These are phyloP conservation scores for Canavalia gladiata DNA, from an alignment of 306 rosid genomes.

Conservation along the genomic window DNA sequence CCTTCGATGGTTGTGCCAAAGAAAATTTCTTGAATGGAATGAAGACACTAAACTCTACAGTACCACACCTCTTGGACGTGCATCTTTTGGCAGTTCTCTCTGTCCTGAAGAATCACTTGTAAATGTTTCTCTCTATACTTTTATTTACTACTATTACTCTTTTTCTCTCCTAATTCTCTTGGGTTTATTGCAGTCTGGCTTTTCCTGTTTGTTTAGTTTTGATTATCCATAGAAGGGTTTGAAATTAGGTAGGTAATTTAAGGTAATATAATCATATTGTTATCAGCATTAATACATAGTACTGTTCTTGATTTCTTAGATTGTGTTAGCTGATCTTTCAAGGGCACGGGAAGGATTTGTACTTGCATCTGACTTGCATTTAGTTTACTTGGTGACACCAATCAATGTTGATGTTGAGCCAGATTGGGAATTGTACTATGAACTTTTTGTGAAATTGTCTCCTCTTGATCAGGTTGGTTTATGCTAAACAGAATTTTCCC, in stretches of 20 bases:
- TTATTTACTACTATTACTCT: conserved; percentile 17
- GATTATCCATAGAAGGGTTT: conserved; percentile 28
- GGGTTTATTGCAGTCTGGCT: conserved; percentile 26
- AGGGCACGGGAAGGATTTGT: conserved; percentile 99
- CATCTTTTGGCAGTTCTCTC: conserved; percentile 96
- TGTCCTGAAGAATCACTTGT: conserved; percentile 98
- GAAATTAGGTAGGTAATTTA: conserved; percentile 26
- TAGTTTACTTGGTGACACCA: conserved; percentile 94
- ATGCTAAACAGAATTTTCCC: background rate
- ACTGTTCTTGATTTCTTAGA: conserved; percentile 56
- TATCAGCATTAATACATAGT: conserved; percentile 34
- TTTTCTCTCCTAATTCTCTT: conserved; percentile 5
- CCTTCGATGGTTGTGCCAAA: conserved; percentile 91
- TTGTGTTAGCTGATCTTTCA: conserved; percentile 94
- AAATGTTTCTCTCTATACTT: conserved; percentile 49
- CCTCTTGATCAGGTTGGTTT: conserved; percentile 85
- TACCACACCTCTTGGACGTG: conserved; percentile 95
- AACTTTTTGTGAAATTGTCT: conserved; percentile 78
- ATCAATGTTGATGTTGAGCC: conserved; percentile 93
- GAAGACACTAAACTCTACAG: conserved; percentile 83
- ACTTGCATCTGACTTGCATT: conserved; percentile 95
- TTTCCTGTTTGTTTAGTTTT: conserved; percentile 39
- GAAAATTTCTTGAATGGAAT: conserved; percentile 94
- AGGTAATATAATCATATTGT: conserved; percentile 22
- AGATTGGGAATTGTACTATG: conserved; percentile 93